Evolutionary conservation across 192 early-diverging fungal genomes (phyloP).

Genomic region (Backusella westeae): DNA sequence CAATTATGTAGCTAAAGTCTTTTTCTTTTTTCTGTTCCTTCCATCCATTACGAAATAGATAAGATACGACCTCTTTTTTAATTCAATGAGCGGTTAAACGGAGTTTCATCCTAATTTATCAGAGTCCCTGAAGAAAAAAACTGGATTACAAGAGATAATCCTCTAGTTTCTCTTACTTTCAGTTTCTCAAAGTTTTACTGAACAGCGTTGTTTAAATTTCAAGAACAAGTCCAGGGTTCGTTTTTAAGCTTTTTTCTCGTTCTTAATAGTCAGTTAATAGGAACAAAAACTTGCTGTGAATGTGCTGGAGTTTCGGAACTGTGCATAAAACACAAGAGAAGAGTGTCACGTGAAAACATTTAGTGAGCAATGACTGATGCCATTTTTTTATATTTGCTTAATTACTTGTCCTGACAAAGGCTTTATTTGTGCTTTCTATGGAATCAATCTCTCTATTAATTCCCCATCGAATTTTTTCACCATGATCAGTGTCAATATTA

Average conservation of each 20-base stretch:
- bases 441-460: no score
- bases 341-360: not conserved
- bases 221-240: no score
- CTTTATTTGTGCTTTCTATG: no score
- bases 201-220: no score
- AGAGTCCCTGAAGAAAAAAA: not conserved
- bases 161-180: not conserved
- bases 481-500: no score
- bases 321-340: not conserved
- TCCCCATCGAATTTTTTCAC: no score
- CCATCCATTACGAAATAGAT: slow-evolving; percentile 1
- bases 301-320: not conserved
- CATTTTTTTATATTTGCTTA: not conserved
- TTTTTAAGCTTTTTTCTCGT: no score
- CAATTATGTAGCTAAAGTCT: not conserved
- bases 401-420: no score
- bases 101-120: not conserved
- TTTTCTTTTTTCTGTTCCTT: slow-evolving; percentile 1
- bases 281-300: not conserved
- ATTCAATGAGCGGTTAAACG: not conserved
- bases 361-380: not conserved
- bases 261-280: no score
- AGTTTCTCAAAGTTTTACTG: not conserved
- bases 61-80: not conserved
- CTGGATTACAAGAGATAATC: not conserved